Evolutionary conservation across 129 eudicot species (phyloP).

Genomic region (Solidago caesia): DNA sequence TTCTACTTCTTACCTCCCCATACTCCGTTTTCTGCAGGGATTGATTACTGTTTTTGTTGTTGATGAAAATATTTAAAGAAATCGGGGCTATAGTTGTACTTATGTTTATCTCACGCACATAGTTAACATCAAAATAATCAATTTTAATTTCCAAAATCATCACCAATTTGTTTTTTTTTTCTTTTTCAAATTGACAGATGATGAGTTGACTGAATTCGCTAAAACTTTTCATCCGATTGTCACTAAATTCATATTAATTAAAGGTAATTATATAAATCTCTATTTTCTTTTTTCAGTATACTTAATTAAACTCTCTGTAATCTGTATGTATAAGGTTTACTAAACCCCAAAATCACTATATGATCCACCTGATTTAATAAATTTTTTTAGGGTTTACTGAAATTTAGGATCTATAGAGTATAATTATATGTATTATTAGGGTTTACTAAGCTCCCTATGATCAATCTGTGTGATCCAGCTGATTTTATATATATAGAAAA

Average conservation of each 20-base stretch:
- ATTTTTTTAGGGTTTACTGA: background rate
- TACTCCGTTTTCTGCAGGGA: too few relatives aligned
- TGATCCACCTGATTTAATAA: background rate
- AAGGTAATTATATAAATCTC: slow-evolving; percentile 24
- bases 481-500: background rate
- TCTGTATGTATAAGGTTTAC: too few relatives aligned
- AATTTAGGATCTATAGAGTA: slow-evolving; percentile 5
- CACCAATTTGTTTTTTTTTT: background rate
- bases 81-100: too few relatives aligned
- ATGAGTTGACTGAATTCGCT: slow-evolving; percentile 26
- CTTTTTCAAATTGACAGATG: slow-evolving; percentile 14
- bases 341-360: background rate
- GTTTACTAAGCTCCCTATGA: background rate
- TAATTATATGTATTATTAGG: background rate
- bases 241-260: background rate
- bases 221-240: slow-evolving; percentile 7
- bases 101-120: background rate
- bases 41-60: too few relatives aligned
- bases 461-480: background rate
- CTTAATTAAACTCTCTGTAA: slow-evolving; percentile 6
- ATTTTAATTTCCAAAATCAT: background rate
- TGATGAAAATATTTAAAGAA: too few relatives aligned
- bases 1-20: too few relatives aligned
- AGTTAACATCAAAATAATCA: slow-evolving; percentile 31
- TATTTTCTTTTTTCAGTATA: slow-evolving; percentile 18